These are phyloP conservation scores for Phaeomoniella chlamydospora DNA, from an alignment of 2,329 filamentous ascomycete genomes.

Conservation along the genomic window DNA sequence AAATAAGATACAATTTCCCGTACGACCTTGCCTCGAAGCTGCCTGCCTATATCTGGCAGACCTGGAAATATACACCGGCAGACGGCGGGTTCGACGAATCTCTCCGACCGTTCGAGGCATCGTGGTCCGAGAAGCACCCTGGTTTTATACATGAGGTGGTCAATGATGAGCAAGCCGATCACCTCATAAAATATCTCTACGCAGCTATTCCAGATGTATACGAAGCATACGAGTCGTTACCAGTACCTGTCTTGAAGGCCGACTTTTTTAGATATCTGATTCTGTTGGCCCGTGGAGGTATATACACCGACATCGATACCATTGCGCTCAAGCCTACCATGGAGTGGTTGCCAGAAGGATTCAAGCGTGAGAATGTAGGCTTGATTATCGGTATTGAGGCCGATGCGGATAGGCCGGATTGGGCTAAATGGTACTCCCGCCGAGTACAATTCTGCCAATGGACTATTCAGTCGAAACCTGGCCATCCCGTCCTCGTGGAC, in stretches of 20 bases:
- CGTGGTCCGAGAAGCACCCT: constrained; percentile 77
- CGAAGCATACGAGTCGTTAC: constrained; percentile 60
- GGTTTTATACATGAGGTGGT: constrained; percentile 94
- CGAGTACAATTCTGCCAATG: constrained; percentile 98
- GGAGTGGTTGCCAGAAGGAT: constrained; percentile 71
- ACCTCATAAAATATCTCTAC: constrained; percentile 76
- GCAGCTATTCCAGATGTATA: constrained; percentile 65
- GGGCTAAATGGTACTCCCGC: constrained; percentile 90
- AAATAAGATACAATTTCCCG: constrained; percentile 83
- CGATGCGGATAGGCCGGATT: constrained; percentile 72
- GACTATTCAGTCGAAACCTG: constrained; percentile 93
- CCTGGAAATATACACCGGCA: constrained; percentile 79
- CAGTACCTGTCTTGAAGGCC: constrained; percentile 61
- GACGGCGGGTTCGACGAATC: constrained; percentile 58
- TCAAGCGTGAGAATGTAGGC: constrained; percentile 66
- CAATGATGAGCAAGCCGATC: constrained; percentile 71
- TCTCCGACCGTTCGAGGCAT: constrained; percentile 73
- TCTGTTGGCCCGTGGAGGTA: constrained; percentile 60
- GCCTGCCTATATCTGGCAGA: constrained; percentile 98
- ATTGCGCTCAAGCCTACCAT: constrained; percentile 66
- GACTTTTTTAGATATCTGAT: constrained; percentile 68
- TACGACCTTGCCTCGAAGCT: constrained; percentile 84
- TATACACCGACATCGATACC: constrained; percentile 91
- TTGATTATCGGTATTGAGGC: constrained; percentile 92
- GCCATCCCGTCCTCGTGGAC: constrained; percentile 80